Conservation (phyloP, 176 grass and related monocot species). For the Oryza brachyantha region DNA sequence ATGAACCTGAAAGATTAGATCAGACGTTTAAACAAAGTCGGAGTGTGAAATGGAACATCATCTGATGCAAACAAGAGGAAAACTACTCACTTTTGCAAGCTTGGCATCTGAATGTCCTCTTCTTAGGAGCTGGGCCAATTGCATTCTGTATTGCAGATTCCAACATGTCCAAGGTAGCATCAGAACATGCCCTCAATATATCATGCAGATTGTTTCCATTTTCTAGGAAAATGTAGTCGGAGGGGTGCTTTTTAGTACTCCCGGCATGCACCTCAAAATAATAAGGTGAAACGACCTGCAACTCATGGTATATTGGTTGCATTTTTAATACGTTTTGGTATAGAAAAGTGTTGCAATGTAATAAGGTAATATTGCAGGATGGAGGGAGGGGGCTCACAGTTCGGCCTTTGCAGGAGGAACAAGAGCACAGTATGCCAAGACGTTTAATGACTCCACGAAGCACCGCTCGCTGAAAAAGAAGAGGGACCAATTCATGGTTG, state of each 20-base stretch:
- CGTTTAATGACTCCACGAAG: conserved; percentile 62
- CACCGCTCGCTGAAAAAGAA: conserved; percentile 51
- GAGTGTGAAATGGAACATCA: not conserved
- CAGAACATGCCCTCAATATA: conserved; percentile 42
- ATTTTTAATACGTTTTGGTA: not conserved
- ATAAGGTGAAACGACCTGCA: conserved; percentile 63
- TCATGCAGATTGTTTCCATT: conserved; percentile 68
- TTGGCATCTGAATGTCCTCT: conserved; percentile 46
- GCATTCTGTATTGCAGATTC: conserved; percentile 50
- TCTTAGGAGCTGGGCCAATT: conserved; percentile 44
- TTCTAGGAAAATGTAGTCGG: conserved; percentile 64
- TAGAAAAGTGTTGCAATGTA: not conserved
- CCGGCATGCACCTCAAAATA: conserved; percentile 81
- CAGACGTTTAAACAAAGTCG: not conserved
- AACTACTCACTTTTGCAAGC: conserved; percentile 43
- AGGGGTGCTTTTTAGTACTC: conserved; percentile 70
- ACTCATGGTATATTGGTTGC: not conserved
- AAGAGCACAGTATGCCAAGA: conserved; percentile 57
- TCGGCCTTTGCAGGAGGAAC: conserved; percentile 57
- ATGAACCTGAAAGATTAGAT: conserved; percentile 38
- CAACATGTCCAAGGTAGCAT: conserved; percentile 48
- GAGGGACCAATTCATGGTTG: conserved; percentile 34
- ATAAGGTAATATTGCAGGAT: not conserved
- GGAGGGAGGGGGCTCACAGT: conserved; percentile 33
- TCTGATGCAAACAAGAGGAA: not conserved